Evolutionary conservation across 1,284 basidiomycete genomes (phyloP).

Genomic region (Porphyrellus sp.): DNA sequence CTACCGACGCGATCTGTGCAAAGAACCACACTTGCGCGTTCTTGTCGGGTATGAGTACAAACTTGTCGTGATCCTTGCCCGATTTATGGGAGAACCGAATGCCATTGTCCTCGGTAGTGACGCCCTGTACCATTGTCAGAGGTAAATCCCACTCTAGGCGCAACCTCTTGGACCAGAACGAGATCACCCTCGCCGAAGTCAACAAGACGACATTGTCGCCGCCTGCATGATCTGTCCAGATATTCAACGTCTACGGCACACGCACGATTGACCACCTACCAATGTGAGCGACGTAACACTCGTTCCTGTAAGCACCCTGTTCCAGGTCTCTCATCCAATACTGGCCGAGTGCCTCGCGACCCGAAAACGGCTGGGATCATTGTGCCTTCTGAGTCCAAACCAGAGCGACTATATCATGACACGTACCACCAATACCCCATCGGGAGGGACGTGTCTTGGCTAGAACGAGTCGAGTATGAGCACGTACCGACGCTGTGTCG

Average conservation of each 20-base stretch:
- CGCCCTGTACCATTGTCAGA: slow-evolving; percentile 82
- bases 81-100: slow-evolving; percentile 81
- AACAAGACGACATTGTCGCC: slow-evolving; percentile 84
- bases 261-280: slow-evolving; percentile 45
- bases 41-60: slow-evolving; percentile 74
- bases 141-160: slow-evolving; percentile 91
- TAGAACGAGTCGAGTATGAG: slow-evolving; percentile 28
- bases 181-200: slow-evolving; percentile 76
- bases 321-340: slow-evolving; percentile 95
- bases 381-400: slow-evolving; percentile 6
- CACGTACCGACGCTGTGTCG: background rate
- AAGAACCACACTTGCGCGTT: slow-evolving; percentile 76
- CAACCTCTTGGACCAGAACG: slow-evolving; percentile 84
- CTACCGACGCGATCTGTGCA: slow-evolving; percentile 65
- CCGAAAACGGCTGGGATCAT: slow-evolving; percentile 70
- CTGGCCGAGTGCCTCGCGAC: slow-evolving; percentile 90
- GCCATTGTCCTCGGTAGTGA: slow-evolving; percentile 86
- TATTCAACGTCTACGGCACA: slow-evolving; percentile 12
- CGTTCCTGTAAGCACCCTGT: slow-evolving; percentile 79
- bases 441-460: slow-evolving; percentile 84
- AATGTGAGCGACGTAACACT: slow-evolving; percentile 90
- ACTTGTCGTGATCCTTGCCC: slow-evolving; percentile 69
- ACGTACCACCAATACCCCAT: slow-evolving; percentile 81
- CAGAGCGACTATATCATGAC: background rate
- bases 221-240: slow-evolving; percentile 62